Evolutionary conservation across 2,329 filamentous ascomycete genomes (phyloP).

Genomic region (Elsinoe batatas): DNA sequence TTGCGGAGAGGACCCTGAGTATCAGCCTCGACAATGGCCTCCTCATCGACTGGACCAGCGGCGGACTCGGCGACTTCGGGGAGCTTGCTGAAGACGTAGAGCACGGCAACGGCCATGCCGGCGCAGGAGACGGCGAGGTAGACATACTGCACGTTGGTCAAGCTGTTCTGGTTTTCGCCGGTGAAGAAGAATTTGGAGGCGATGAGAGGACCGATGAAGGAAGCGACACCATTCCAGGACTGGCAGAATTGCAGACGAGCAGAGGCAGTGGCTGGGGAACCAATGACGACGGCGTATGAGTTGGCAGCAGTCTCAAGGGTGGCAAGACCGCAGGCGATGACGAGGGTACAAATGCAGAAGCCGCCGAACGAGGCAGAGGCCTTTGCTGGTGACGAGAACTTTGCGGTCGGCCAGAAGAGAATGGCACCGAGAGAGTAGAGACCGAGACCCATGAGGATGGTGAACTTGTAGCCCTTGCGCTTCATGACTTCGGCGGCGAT

Average conservation of each 20-base stretch:
- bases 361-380: conserved; percentile 28
- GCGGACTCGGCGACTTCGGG: conserved; percentile 26
- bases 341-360: conserved; percentile 30
- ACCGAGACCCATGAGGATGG: conserved; percentile 33
- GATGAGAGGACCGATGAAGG: conserved; percentile 32
- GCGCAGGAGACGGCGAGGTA: conserved; percentile 32
- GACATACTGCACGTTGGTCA: conserved; percentile 31
- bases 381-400: conserved; percentile 25
- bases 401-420: conserved; percentile 31
- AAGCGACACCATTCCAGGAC: conserved; percentile 31
- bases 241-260: conserved; percentile 33
- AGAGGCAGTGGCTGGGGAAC: conserved; percentile 27
- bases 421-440: conserved; percentile 31
- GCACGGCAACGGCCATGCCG: conserved; percentile 26
- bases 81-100: conserved; percentile 31
- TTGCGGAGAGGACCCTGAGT: conserved; percentile 28
- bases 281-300: conserved; percentile 32
- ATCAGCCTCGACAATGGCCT: conserved; percentile 22
- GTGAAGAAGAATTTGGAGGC: conserved; percentile 31
- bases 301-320: conserved; percentile 32
- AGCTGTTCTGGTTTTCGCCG: conserved; percentile 24
- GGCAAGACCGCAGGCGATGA: conserved; percentile 32
- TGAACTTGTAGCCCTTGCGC: conserved; percentile 36
- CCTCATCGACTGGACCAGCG: conserved; percentile 20
- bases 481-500: conserved; percentile 35